Evolutionary conservation across 2,329 filamentous ascomycete species (phyloP), one percentile per base, ranked within the genome.

Genomic region (Dactylellina cionopaga): DNA sequence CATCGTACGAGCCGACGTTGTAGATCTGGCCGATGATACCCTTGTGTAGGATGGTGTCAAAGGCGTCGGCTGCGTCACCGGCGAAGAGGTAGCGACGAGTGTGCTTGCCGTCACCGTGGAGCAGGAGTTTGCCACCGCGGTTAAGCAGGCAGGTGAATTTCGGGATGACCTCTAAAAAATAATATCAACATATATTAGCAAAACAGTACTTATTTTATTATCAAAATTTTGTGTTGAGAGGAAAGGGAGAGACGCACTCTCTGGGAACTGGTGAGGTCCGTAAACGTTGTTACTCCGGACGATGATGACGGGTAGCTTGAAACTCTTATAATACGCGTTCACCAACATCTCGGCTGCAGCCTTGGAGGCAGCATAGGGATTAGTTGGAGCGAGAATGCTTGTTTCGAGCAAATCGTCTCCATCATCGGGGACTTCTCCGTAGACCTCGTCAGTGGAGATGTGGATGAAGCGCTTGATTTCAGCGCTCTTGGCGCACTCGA

Each of bases 201-300:
- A n/a, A n/a, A n/a, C n/a, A n/a, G n/a, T n/a, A n/a, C n/a, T n/a
- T 17, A 24, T 47, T 37, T 2, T 15, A 31, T 27, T n/a, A n/a
- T 24, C 2, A 52, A 19, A 25, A 29, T 22, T 43, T 24, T 43
- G n/a, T n/a, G n/a, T n/a, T n/a, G n/a, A n/a, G n/a, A n/a, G n/a
- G n/a, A n/a, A n/a, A n/a, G n/a, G n/a, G n/a, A 25, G 33, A 5
- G 2, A 81, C 89, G 80, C 81, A 92, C 90, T 92, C 81, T 93
- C 90, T 0, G 90, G 90, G 79, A 89, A 92, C 79, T 94, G 91
- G 78, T 93, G 90, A 19, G 91, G 91, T 0, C 91, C 91, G 77
- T 93, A 95, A 27, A 94, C 90, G 77, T 95, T 94, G 82, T 94
- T 94, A 79, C 90, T 90, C 52, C 91, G 85, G 25, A 93, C 89